A percentile compares a stretch with the other conserved stretches of the same genome.
phyloP scores from a whole-genome alignment of 2,329 filamentous ascomycete species.

The Phaeosphaeriaceae sp. region DNA sequence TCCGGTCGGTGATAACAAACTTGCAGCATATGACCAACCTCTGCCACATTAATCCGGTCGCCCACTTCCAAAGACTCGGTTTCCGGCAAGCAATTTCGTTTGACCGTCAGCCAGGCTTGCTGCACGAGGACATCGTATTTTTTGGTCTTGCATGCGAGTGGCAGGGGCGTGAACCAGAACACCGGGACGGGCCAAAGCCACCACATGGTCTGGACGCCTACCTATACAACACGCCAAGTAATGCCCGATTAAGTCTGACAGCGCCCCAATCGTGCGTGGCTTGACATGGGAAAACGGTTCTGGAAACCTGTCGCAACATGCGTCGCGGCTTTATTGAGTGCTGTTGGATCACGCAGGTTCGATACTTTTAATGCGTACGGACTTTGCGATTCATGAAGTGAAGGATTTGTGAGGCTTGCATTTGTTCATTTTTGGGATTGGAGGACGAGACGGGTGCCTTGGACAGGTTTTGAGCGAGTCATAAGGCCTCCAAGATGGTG shows the following conservation, averaged over 20 bases:
- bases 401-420: background rate
- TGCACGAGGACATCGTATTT: background rate
- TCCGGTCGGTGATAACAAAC: background rate
- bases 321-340: background rate
- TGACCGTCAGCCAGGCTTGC: background rate
- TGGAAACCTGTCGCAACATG: background rate
- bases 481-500: background rate
- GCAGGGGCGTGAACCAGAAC: background rate
- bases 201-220: background rate
- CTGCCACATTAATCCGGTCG: background rate
- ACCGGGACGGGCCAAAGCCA: background rate
- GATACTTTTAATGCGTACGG: background rate
- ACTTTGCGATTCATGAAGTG: background rate
- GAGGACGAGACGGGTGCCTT: background rate
- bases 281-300: background rate
- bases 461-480: background rate
- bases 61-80: background rate
- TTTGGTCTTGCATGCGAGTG: background rate
- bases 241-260: background rate
- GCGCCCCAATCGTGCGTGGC: background rate
- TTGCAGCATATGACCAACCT: background rate
- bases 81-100: background rate
- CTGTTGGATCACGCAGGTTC: background rate
- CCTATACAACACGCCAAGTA: background rate
- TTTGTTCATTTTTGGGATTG: background rate